Conservation (phyloP, 306 rosid genomes). For the Castanea crenata region DNA sequence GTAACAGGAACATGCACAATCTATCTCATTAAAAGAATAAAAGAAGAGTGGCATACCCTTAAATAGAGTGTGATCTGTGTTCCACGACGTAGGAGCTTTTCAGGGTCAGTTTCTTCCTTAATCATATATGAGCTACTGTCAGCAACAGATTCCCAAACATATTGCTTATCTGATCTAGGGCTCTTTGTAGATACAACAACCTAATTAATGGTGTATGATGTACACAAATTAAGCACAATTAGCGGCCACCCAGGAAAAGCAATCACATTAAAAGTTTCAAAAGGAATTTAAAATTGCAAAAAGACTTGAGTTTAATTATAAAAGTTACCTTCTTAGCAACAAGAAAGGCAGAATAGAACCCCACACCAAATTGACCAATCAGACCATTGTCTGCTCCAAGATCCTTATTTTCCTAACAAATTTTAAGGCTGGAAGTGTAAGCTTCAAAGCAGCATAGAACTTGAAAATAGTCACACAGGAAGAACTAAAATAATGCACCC, state of each 20-base stretch:
- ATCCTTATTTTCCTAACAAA: constrained; percentile 80
- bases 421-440: background rate
- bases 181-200: constrained; percentile 93
- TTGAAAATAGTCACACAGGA: background rate
- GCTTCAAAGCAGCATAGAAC: constrained; percentile 1
- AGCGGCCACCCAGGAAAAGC: constrained; percentile 11
- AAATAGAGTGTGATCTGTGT: constrained; percentile 86
- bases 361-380: constrained; percentile 99
- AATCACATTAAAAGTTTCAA: background rate
- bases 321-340: constrained; percentile 81
- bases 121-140: constrained; percentile 89
- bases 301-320: background rate
- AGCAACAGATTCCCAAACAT: constrained; percentile 84
- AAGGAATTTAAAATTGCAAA: background rate
- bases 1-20: background rate
- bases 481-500: constrained; percentile 1
- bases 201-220: constrained; percentile 47
- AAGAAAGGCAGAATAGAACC: constrained; percentile 96
- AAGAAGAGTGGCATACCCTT: constrained; percentile 48
- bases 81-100: constrained; percentile 73
- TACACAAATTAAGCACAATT: constrained; percentile 25
- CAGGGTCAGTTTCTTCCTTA: constrained; percentile 91
- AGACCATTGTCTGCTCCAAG: constrained; percentile 82
- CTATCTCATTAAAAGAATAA: constrained; percentile 2
- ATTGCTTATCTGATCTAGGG: constrained; percentile 91